Conservation (phyloP, 2,329 filamentous ascomycete species). For the Chaetomiaceae sp. region DNA sequence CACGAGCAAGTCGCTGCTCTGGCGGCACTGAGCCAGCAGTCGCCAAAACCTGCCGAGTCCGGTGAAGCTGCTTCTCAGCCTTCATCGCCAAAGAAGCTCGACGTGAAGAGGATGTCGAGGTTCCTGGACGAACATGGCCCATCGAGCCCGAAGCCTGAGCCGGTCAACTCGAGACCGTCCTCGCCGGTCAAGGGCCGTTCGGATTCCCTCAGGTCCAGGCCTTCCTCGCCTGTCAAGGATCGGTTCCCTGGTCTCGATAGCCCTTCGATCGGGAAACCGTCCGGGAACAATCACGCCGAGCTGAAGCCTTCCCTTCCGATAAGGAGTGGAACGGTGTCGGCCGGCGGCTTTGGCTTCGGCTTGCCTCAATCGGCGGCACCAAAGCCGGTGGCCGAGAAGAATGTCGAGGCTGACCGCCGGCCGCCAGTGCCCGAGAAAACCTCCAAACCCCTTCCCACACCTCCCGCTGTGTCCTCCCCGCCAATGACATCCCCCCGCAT, state of each 20-base stretch:
- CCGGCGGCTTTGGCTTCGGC: conserved; percentile 28
- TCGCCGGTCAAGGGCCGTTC: conserved; percentile 30
- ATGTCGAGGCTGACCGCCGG: not conserved
- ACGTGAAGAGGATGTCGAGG: conserved; percentile 55
- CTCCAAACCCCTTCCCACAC: conserved; percentile 4
- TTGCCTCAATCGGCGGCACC: conserved; percentile 15
- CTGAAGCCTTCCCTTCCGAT: conserved; percentile 36
- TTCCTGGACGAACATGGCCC: conserved; percentile 48
- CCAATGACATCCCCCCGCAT: conserved; percentile 20
- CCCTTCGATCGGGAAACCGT: conserved; percentile 28
- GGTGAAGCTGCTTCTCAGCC: conserved; percentile 38
- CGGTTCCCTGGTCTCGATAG: conserved; percentile 26
- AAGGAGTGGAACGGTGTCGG: conserved; percentile 32
- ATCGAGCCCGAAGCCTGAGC: conserved; percentile 28
- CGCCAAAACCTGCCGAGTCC: conserved; percentile 23
- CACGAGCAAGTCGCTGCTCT: conserved; percentile 32
- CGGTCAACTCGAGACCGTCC: conserved; percentile 27
- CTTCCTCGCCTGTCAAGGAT: conserved; percentile 34
- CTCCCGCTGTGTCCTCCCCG: conserved; percentile 6
- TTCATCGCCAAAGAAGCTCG: conserved; percentile 54
- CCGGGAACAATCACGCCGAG: conserved; percentile 25
- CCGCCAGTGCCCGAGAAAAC: conserved; percentile 2
- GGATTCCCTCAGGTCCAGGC: conserved; percentile 28
- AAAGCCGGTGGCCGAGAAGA: not conserved
- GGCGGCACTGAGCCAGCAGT: conserved; percentile 25